Evolutionary conservation across 2,329 filamentous ascomycete genomes (phyloP).

Genomic region (Falciphora oryzae): DNA sequence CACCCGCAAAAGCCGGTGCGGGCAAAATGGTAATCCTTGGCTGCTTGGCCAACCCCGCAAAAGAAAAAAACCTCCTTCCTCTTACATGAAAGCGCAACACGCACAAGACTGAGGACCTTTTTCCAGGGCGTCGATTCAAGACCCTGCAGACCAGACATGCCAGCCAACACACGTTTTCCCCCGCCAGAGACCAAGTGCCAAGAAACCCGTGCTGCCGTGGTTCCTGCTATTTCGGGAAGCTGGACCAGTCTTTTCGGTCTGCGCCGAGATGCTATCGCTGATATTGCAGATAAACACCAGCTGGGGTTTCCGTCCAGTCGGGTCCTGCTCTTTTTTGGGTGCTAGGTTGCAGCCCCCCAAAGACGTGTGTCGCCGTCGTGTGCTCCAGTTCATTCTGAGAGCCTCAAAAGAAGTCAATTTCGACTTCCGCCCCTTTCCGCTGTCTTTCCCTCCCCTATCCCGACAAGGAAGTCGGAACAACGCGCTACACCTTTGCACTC

Average conservation of each 20-base stretch:
- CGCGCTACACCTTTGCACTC: conserved; percentile 5
- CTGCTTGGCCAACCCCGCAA: neutral
- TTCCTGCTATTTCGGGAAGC: neutral
- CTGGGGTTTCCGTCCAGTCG: neutral
- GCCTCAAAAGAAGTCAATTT: neutral
- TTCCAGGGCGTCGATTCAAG: too few species aligned
- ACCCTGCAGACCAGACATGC: too few species aligned
- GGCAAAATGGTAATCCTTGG: neutral
- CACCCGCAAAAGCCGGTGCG: neutral
- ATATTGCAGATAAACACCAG: neutral
- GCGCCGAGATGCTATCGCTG: neutral
- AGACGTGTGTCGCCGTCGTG: too few species aligned
- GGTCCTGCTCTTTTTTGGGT: neutral
- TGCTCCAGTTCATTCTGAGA: neutral
- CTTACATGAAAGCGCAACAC: neutral
- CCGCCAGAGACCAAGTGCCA: too few species aligned
- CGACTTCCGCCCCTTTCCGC: too few species aligned
- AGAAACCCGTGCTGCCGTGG: too few species aligned
- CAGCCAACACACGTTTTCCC: too few species aligned
- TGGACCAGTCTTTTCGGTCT: neutral
- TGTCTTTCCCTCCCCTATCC: too few species aligned
- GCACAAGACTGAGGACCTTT: neutral
- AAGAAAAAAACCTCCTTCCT: neutral
- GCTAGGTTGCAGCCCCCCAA: neutral
- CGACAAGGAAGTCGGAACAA: neutral